These are phyloP conservation scores for Phaseolus coccineus DNA, from an alignment of 331 rosid species.

Conservation along the genomic window DNA sequence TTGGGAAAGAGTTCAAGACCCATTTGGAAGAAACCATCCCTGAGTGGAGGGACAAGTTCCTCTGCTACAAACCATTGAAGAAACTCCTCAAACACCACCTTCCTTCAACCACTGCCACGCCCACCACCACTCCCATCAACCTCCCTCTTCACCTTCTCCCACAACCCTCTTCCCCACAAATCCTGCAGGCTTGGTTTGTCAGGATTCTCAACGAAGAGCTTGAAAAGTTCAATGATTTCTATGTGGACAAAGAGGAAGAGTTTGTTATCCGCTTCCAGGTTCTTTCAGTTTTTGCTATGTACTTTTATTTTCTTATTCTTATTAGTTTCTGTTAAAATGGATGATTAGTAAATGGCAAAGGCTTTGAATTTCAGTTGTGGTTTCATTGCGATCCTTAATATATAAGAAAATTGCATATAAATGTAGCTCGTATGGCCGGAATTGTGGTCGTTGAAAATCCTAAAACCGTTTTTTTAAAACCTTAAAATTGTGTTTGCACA, in stretches of 20 bases:
- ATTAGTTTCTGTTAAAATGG: neutral
- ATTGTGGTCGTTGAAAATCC: neutral
- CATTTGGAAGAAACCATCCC: conserved; percentile 94
- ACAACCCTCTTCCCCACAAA: conserved; percentile 36
- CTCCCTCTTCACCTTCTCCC: conserved; percentile 46
- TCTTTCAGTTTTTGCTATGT: neutral
- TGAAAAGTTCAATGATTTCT: conserved; percentile 88
- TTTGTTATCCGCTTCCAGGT: conserved; percentile 96
- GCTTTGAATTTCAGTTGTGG: neutral
- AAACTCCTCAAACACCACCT: conserved; percentile 69
- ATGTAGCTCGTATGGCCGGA: neutral
- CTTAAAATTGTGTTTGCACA: conserved; percentile 1
- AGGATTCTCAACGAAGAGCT: conserved; percentile 79
- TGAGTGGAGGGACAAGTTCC: conserved; percentile 97
- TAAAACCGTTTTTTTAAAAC: neutral
- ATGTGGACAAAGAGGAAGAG: conserved; percentile 90
- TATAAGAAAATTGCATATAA: neutral
- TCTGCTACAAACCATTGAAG: conserved; percentile 90
- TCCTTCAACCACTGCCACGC: conserved; percentile 15
- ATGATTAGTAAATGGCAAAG: neutral
- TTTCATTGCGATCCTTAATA: neutral
- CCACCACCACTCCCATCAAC: conserved; percentile 5
- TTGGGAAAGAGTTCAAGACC: conserved; percentile 89
- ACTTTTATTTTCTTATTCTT: neutral
- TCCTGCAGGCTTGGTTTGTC: conserved; percentile 78